Evolutionary conservation across 192 early-diverging fungal species (phyloP).

Genomic region (Chytriomyces sp.): DNA sequence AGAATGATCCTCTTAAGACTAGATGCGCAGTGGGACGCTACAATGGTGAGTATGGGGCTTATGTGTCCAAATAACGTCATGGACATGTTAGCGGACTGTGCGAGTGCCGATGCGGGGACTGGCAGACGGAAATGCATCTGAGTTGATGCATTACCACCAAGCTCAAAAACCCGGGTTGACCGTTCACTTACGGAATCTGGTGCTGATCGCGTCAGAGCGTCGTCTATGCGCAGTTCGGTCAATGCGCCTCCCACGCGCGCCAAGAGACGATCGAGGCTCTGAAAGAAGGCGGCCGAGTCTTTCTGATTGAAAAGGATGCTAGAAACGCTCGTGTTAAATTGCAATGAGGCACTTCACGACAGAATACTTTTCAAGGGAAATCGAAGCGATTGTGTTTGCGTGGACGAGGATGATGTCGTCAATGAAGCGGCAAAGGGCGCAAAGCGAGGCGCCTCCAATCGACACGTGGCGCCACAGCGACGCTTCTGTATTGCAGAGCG

Average conservation of each 20-base stretch:
- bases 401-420: neutral
- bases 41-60: neutral
- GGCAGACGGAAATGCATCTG: neutral
- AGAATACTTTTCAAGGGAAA: conserved; percentile 7
- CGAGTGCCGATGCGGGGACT: neutral
- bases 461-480: conserved; percentile 1
- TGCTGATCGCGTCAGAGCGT: neutral
- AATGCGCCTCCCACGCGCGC: neutral
- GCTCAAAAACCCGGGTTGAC: no score
- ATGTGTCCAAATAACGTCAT: conserved; percentile 2
- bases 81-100: neutral
- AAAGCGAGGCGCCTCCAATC: no score
- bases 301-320: neutral
- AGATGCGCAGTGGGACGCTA: conserved; percentile 8
- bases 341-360: neutral
- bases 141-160: no score
- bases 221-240: conserved; percentile 8
- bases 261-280: neutral
- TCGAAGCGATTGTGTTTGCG: neutral
- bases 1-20: neutral
- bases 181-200: no score
- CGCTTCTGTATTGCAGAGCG: neutral
- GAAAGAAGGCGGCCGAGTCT: conserved; percentile 2
- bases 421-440: no score
- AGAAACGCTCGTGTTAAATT: neutral